phyloP scores from a whole-genome alignment of 2,329 filamentous ascomycete species.

The Chalaropsis ovoidea region DNA sequence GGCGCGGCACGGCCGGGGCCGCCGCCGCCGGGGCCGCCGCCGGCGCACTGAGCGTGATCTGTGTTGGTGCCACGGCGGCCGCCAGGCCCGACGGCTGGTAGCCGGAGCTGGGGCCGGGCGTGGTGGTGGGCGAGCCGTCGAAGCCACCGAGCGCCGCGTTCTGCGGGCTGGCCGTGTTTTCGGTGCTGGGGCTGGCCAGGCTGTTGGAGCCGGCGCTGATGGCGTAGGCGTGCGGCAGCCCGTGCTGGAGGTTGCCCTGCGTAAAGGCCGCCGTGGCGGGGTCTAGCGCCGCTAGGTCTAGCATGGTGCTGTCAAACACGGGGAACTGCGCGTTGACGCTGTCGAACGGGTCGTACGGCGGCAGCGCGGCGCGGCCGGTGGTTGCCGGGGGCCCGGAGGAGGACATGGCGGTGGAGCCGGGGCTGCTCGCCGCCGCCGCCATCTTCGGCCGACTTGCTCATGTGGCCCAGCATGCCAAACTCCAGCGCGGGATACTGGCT shows the following conservation, averaged over 20 bases:
- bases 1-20: constrained; percentile 31
- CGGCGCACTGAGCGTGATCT: constrained; percentile 25
- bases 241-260: constrained; percentile 51
- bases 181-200: constrained; percentile 54
- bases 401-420: constrained; percentile 29
- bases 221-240: constrained; percentile 54
- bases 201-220: constrained; percentile 54
- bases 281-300: constrained; percentile 47
- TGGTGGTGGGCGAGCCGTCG: constrained; percentile 40
- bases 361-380: neutral
- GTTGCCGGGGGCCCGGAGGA: neutral
- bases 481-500: constrained; percentile 94
- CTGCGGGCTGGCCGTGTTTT: constrained; percentile 52
- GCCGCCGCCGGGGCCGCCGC: constrained; percentile 31
- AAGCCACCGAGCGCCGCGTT: constrained; percentile 39
- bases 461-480: constrained; percentile 91
- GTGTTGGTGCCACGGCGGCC: constrained; percentile 25
- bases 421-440: constrained; percentile 24
- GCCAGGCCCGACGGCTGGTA: constrained; percentile 31
- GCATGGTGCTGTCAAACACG: constrained; percentile 43
- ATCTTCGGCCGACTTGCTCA: constrained; percentile 45
- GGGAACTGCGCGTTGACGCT: constrained; percentile 28
- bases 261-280: constrained; percentile 40
- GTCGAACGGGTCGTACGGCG: constrained; percentile 17
- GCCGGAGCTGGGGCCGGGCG: constrained; percentile 14